phyloP scores from a whole-genome alignment of 2,329 filamentous ascomycete genomes.

The Ilyonectria mors-panacis region DNA sequence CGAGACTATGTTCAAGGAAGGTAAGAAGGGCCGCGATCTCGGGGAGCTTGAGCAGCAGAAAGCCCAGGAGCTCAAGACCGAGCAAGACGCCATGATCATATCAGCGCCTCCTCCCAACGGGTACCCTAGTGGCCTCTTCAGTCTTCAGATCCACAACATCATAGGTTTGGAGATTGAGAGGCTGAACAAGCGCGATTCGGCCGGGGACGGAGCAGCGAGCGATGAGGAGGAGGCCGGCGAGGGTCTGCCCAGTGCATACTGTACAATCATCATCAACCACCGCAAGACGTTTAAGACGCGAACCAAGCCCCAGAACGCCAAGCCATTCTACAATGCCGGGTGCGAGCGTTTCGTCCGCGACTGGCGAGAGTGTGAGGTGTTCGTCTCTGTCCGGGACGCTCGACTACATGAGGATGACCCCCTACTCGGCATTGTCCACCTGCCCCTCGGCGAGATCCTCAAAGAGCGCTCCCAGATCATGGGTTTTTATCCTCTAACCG shows the following conservation, averaged over 20 bases:
- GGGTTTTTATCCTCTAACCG: conserved; percentile 76
- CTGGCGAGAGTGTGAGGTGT: conserved; percentile 77
- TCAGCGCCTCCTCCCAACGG: conserved; percentile 75
- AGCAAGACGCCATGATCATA: conserved; percentile 76
- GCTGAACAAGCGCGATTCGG: conserved; percentile 69
- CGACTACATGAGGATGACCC: conserved; percentile 79
- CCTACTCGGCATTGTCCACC: conserved; percentile 78
- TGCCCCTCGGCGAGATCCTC: conserved; percentile 75
- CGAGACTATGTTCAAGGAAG: conserved; percentile 67
- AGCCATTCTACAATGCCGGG: conserved; percentile 84
- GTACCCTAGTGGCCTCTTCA: conserved; percentile 77
- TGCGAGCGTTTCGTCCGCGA: conserved; percentile 81
- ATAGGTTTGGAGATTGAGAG: conserved; percentile 75
- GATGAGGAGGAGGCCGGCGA: conserved; percentile 74
- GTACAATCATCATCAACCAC: conserved; percentile 81
- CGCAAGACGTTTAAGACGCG: conserved; percentile 78
- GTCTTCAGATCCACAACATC: conserved; percentile 81
- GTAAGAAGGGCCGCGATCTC: conserved; percentile 66
- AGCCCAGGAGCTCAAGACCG: conserved; percentile 73
- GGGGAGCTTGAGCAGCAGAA: conserved; percentile 78
- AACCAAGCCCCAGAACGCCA: conserved; percentile 83
- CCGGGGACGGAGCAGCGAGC: conserved; percentile 61
- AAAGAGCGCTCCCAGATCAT: conserved; percentile 75
- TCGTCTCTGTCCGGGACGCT: conserved; percentile 77
- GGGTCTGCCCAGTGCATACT: conserved; percentile 78